Evolutionary conservation across 768 basidiomycete species (phyloP), one percentile per base, ranked within the genome.

Genomic region (Podaxis carcinomalis): DNA sequence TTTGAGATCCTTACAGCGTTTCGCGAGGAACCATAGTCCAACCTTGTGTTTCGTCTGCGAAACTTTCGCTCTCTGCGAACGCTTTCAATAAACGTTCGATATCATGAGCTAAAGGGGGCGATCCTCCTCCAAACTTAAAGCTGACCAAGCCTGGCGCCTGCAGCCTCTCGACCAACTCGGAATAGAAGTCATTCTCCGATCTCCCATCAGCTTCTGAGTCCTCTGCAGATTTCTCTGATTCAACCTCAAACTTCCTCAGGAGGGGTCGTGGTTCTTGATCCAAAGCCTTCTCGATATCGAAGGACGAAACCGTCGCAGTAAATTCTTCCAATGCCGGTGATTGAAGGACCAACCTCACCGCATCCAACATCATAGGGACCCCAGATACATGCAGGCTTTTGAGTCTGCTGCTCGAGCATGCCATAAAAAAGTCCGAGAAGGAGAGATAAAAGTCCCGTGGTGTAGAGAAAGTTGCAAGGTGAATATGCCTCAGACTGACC

Each of bases 1-100:
- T 16, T 58, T 37, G 16, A 58, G 46, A 7, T 27, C 23, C 21
- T 27, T 58, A 23, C 57, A 58, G 13, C 32, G 21, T 39, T 50
- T 58, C 16, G 47, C 57, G 19, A 58, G 57, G 5, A 58, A 23
- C 57, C 57, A 58, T 3, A 58, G 57, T 58, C 47, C 32, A 58
- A 32, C n/a, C 49, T 16, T 58, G 56, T 5, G 2, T 21, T 21
- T 37, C 47, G 25, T 58, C 57, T 14, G 47, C 32, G 46, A 57
- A 57, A 13, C 21, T 35, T 14, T 39, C 47, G 19, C 32, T 16
- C 47, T 25, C 19, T 10, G 49, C 36, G 1, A 58, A 14, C 47
- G 16, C 21, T n/a, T 50, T 21, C 4, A 58, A 35, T 14, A 58
- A 40, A 7, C 21, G 7, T 27, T 39, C 25, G 21, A 58, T 58